Evolutionary conservation across 805 yeast species (phyloP), one percentile per base, ranked within the genome.

Genomic region (Barnettozyma populi): DNA sequence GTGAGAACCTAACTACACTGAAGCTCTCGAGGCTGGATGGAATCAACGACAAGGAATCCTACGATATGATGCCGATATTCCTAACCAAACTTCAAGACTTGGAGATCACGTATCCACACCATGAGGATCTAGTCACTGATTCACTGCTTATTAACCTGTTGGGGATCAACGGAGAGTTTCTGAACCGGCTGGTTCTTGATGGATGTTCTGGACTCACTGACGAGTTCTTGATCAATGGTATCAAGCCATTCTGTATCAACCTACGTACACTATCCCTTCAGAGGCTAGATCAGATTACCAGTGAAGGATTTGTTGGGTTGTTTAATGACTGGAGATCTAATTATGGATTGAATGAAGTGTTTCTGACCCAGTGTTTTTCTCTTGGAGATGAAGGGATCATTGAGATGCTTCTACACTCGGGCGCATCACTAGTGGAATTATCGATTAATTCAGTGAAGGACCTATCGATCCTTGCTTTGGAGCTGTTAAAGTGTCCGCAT

Each of bases 151-250:
- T 82, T 23, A 80, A 79, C 44, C 63, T 87, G 1, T 58, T 90
- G 24, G 74, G 83, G 1, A 70, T 73, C 7, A 73, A 80, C 29
- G 95, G 96, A 6, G 75, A 76, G 11, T 71, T 80, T 2, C 66
- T 94, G 41, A 70, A 70, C 37, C 61, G 74, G 1, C 68, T 94
- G 27, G 71, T 71, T 18, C 68, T 94, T 14, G 87, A 84, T 58
- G 95, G 95, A 1, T 88, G 96, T 56, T 62, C 80, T 0, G 80
- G 71, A 1, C 65, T 94, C 19, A 83, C 96, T 0, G 96, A 90
- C 59, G 70, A 68, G 1, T 74, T 82, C 48, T 55, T 78, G 13
- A 59, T 68, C 2, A 79, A 78, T 34, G 94, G 90, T 0, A 56
- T 83, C 7, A 70, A 74, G 41, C 77, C 78, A 20, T 82, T 79